These are phyloP conservation scores for Boletus holoroseus DNA, from an alignment of 1,284 basidiomycete species.

Conservation along the genomic window DNA sequence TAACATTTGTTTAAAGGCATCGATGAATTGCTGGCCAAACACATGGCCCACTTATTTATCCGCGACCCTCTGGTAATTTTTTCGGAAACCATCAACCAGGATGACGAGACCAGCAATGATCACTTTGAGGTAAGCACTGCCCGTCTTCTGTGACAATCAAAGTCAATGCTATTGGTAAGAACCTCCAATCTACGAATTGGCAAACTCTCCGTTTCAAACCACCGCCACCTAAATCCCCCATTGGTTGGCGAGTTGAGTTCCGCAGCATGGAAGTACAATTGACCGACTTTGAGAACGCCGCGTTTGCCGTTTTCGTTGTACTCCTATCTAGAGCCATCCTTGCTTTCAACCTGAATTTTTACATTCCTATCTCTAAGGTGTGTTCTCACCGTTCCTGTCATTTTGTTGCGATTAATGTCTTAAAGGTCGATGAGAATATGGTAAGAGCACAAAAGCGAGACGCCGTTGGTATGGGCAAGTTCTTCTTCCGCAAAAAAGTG, in stretches of 20 bases:
- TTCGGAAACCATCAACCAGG: conserved; percentile 89
- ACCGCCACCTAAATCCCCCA: conserved; percentile 83
- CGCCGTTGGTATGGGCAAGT: conserved; percentile 69
- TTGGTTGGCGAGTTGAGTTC: conserved; percentile 99
- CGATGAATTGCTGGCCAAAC: conserved; percentile 83
- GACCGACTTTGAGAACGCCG: conserved; percentile 99
- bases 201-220: conserved; percentile 99
- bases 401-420: neutral
- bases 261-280: conserved; percentile 98
- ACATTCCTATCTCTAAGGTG: conserved; percentile 95
- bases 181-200: conserved; percentile 99
- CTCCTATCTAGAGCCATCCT: conserved; percentile 92
- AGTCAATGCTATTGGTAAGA: conserved; percentile 44
- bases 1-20: conserved; percentile 53
- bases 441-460: conserved; percentile 80
- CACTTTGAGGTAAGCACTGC: conserved; percentile 79
- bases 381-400: conserved; percentile 13
- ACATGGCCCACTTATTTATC: conserved; percentile 95
- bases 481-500: conserved; percentile 88
- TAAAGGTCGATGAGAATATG: conserved; percentile 97
- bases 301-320: conserved; percentile 92
- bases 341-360: conserved; percentile 88
- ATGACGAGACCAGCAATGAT: conserved; percentile 82
- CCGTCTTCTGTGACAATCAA: neutral
- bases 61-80: conserved; percentile 96